phyloP scores from a whole-genome alignment of 495 filamentous ascomycete genomes.

The Aspergillus carlsbadensis region DNA sequence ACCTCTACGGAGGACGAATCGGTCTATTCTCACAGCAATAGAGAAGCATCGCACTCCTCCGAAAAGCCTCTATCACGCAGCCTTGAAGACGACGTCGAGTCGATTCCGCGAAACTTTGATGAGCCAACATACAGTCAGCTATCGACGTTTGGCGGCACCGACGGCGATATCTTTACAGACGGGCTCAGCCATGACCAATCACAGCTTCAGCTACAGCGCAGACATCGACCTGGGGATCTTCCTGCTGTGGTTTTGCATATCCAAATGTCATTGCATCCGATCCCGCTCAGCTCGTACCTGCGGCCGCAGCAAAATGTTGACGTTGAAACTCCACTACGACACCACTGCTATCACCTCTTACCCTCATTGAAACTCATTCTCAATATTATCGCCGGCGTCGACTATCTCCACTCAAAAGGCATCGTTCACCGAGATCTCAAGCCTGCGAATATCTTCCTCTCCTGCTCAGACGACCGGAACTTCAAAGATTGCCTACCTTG shows the following conservation, averaged over 20 bases:
- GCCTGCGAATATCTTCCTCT: constrained; percentile 69
- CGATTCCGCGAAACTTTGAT: constrained; percentile 38
- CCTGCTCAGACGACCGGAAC: constrained; percentile 27
- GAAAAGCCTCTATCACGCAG: constrained; percentile 33
- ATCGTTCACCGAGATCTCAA: constrained; percentile 72
- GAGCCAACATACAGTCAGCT: constrained; percentile 29
- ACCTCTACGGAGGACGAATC: constrained; percentile 26
- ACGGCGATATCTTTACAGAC: constrained; percentile 52
- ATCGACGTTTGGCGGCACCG: constrained; percentile 35
- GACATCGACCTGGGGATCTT: constrained; percentile 23
- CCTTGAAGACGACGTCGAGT: constrained; percentile 38
- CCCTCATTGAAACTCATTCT: constrained; percentile 45
- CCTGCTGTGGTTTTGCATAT: constrained; percentile 51
- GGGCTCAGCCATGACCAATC: constrained; percentile 43
- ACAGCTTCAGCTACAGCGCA: constrained; percentile 34
- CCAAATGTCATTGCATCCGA: constrained; percentile 54
- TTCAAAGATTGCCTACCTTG: constrained; percentile 34
- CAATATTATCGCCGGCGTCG: constrained; percentile 48
- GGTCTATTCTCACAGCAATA: constrained; percentile 19
- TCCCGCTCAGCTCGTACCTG: constrained; percentile 47
- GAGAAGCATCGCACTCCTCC: constrained; percentile 30
- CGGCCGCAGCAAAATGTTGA: constrained; percentile 31
- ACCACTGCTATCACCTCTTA: constrained; percentile 51
- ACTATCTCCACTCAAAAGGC: constrained; percentile 59
- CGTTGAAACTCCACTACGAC: constrained; percentile 19